A percentile compares a stretch with the other conserved stretches of the same genome.
Conservation (phyloP, 345 rosid species). For the Citrus glauca region DNA sequence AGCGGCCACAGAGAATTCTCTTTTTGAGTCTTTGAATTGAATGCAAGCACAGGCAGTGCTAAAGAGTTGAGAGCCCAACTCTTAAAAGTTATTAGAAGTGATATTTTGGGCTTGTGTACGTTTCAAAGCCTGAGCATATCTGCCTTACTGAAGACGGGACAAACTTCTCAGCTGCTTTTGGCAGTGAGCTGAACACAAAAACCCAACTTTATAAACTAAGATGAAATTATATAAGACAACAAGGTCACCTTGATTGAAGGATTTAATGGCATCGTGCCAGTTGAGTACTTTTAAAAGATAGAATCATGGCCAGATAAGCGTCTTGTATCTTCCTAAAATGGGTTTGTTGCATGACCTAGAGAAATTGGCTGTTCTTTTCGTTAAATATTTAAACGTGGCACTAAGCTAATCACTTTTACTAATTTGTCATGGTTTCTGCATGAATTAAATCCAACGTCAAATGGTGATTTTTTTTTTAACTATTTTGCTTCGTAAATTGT, state of each 20-base stretch:
- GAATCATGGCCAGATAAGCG: slow-evolving; percentile 77
- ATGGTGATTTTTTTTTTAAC: no score
- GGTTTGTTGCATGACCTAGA: neutral
- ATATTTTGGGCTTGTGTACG: neutral
- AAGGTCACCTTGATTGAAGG: slow-evolving; percentile 87
- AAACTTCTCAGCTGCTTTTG: no score
- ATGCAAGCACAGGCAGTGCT: neutral
- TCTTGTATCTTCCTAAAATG: slow-evolving; percentile 32
- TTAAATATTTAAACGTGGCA: no score
- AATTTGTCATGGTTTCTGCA: neutral
- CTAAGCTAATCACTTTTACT: neutral
- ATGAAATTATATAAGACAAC: slow-evolving; percentile 37
- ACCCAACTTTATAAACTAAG: no score
- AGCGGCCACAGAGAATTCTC: neutral
- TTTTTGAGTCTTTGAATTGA: neutral
- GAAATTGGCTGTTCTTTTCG: neutral
- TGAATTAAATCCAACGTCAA: no score
- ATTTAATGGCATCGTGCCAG: slow-evolving; percentile 72
- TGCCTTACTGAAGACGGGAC: no score
- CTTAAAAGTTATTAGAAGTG: neutral
- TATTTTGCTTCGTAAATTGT: no score
- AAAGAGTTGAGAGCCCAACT: neutral
- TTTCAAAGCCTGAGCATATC: no score
- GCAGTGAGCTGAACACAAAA: no score
- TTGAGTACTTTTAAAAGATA: slow-evolving; percentile 61